Conservation (phyloP, 352 stramenopile species). For the Phytophthora constricta region DNA sequence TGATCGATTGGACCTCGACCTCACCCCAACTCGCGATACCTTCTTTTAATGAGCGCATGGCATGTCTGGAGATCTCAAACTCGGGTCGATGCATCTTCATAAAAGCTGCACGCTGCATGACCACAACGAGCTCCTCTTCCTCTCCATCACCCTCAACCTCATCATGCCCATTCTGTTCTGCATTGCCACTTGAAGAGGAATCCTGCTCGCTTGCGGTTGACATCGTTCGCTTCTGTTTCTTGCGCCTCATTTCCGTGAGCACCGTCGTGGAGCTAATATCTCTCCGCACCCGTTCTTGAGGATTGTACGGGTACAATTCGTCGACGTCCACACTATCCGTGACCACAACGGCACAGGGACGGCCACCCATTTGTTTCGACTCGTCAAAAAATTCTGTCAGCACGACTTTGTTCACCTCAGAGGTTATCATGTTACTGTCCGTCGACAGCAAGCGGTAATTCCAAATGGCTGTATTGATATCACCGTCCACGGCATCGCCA, state of each 20-base stretch:
- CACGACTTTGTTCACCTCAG: neutral
- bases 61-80: conserved; percentile 28
- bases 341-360: conserved; percentile 12
- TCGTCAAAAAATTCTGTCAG: conserved; percentile 37
- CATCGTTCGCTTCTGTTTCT: conserved; percentile 9
- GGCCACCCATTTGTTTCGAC: conserved; percentile 2
- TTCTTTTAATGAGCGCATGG: conserved; percentile 34
- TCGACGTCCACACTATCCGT: conserved; percentile 16
- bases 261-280: conserved; percentile 14
- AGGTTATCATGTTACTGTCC: neutral
- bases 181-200: neutral
- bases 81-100: conserved; percentile 31
- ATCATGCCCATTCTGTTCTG: neutral
- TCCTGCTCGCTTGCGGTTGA: conserved; percentile 7
- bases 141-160: conserved; percentile 2
- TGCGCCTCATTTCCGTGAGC: conserved; percentile 11
- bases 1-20: conserved; percentile 38
- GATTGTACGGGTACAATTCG: conserved; percentile 12
- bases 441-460: conserved; percentile 56
- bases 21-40: conserved; percentile 43
- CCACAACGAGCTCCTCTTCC: conserved; percentile 27
- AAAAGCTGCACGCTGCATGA: conserved; percentile 3
- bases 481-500: conserved; percentile 5
- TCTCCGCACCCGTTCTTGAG: conserved; percentile 5
- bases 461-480: conserved; percentile 31